Conservation (phyloP, 2,329 filamentous ascomycete species). For the Pseudocercospora pini-densiflorae region DNA sequence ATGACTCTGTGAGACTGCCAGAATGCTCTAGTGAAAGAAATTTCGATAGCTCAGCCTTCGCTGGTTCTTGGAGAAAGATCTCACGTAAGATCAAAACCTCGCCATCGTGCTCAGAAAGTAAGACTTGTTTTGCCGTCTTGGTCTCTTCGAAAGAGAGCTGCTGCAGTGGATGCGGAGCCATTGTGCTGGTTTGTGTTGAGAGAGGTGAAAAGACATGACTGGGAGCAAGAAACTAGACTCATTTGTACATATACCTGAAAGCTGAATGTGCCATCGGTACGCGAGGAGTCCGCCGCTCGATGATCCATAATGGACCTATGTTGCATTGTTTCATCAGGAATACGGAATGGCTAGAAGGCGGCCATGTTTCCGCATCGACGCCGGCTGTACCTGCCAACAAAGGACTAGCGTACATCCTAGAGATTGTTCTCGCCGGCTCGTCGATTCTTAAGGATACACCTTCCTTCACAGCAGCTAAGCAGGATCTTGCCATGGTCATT, state of each 20-base stretch:
- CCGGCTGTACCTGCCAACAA: neutral
- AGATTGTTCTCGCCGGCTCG: neutral
- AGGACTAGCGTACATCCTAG: neutral
- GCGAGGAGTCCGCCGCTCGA: neutral
- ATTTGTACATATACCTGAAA: constrained; percentile 6
- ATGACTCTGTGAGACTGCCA: constrained; percentile 28
- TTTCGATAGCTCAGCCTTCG: constrained; percentile 34
- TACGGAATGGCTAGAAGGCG: neutral
- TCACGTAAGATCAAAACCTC: constrained; percentile 35
- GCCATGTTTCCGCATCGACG: neutral
- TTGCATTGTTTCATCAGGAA: neutral
- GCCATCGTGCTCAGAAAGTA: constrained; percentile 29
- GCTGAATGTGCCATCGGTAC: neutral
- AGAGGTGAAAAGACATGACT: neutral
- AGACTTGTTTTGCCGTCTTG: constrained; percentile 29
- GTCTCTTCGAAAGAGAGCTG: constrained; percentile 32
- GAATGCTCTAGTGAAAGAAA: constrained; percentile 38
- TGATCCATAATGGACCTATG: neutral
- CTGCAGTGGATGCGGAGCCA: constrained; percentile 28
- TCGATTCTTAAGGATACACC: neutral
- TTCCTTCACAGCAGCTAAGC: neutral
- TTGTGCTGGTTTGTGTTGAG: neutral
- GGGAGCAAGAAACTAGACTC: neutral
- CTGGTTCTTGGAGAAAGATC: constrained; percentile 39
- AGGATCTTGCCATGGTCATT: too few species aligned